Evolutionary conservation across 192 early-diverging fungal genomes (phyloP), one percentile per base, ranked within the genome.

Genomic region (Entomortierella beljakovae): DNA sequence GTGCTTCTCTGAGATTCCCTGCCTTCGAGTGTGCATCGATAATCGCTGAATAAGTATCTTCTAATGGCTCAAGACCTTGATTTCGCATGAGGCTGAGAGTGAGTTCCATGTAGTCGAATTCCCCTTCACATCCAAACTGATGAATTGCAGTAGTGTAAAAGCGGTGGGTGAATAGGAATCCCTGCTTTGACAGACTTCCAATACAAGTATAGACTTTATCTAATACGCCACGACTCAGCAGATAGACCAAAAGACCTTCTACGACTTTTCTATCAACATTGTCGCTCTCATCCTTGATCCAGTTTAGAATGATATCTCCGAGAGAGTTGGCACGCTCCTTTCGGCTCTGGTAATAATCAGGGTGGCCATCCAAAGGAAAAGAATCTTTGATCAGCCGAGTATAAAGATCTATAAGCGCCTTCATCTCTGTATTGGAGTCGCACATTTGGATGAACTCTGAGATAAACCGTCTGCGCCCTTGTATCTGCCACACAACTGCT

Each of bases 21-120:
- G 67, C 75, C 49, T 79, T 70, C 28, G 75, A 58, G 23, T 79
- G 75, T 16, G 67, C 61, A 28, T 79, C 75, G 46, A 79, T 70
- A 15, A 79, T 65, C 32, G 75, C 75, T 10, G 75, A 57, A 10
- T 79, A 79, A 0, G 67, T 70, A 16, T 70, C 68, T 20, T 64
- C 67, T 23, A 58, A 13, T 16, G 75, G 75, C 34, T 79, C 61
- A 22, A 79, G 67, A 1, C 75, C 75, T 16, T 79, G 75, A n/a
- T 29, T 69, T 38, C 55, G 29, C 75, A 79, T 79, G 16, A 55
- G 22, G 9, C 64, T 68, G 38, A 79, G 32, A 2, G 75, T 70
- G 8, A 56, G 52, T 2, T 79, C 62, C 75, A 79, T 70, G 56
- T 54, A 70, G 42, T 79, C 75, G 49, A 79, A 79, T 23, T 79